Evolutionary conservation across 306 rosid genomes (phyloP), one percentile per base, ranked within the genome.

Genomic region (Astragalus glycyphyllos): DNA sequence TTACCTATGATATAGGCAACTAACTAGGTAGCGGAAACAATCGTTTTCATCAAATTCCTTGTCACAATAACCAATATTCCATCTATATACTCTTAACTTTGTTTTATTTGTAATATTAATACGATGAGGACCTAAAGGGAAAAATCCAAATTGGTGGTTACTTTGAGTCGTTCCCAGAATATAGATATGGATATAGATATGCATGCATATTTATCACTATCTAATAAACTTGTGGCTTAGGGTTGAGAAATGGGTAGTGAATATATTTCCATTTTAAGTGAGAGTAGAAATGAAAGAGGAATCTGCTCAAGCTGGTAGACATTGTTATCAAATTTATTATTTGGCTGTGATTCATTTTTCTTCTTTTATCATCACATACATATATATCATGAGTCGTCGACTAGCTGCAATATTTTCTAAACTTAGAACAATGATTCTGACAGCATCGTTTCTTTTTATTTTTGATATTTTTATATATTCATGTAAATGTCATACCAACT

Each of bases 1-100:
- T 51, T 41, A 50, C 50, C 68, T 48, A 42, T 49, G 16, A 56
- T 68, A 26, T 15, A 62, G 63, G 48, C 26, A 23, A 63, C 31
- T n/a, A 40, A 37, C 73, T 68, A 58, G 64, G 7, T 8, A 68
- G 48, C 8, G 11, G 14, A 66, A 45, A 34, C 69, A 34, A 65
- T 86, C 77, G 26, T 64, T 75, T 75, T 84, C 86, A 57, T 73
- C 9, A 57, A 17, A 79, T 79, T 85, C 65, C 38, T 34, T 69
- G 72, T 82, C 83, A 58, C 68, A 75, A 58, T 13, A 31, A 11
- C 55, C 37, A 15, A 58, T 54, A 48, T 74, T 26, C 11, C 31
- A n/a, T 65, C 58, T 6, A 56, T 29, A 54, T 49, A 53, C 61
- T 14, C 62, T 47, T 49, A 34, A 8, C 40, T 15, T 66, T 65